A percentile compares a stretch with the other conserved stretches of the same genome.
phyloP scores from a whole-genome alignment of 2,329 filamentous ascomycete species.

The Ascochyta rabiei region DNA sequence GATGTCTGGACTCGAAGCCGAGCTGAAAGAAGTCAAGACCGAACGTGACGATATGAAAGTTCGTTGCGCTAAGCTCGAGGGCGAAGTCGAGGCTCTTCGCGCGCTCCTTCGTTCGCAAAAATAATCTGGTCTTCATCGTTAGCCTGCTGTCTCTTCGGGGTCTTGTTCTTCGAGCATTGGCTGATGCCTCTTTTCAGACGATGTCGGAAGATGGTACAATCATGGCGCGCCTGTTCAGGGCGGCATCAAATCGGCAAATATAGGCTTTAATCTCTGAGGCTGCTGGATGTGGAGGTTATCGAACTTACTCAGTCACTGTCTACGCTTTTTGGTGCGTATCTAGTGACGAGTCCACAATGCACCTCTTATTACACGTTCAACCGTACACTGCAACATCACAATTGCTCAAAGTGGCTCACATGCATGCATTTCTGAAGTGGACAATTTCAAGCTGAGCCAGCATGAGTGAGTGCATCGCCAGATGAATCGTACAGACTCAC shows the following conservation, averaged over 20 bases:
- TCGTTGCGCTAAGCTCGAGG: slow-evolving; percentile 67
- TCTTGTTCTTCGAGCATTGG: slow-evolving; percentile 5
- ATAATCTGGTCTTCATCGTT: slow-evolving; percentile 22
- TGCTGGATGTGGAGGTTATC: neutral
- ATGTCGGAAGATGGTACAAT: slow-evolving; percentile 38
- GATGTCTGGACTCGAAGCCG: slow-evolving; percentile 65
- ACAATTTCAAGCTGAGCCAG: neutral
- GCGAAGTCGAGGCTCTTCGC: slow-evolving; percentile 66
- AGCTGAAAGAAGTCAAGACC: slow-evolving; percentile 62
- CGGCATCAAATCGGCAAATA: slow-evolving; percentile 42
- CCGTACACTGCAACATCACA: neutral
- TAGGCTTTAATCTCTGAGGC: slow-evolving; percentile 31
- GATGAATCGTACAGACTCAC: neutral
- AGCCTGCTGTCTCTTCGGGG: slow-evolving; percentile 16
- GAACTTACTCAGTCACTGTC: slow-evolving; percentile 11
- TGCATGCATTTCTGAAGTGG: neutral
- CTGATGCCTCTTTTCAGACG: slow-evolving; percentile 31
- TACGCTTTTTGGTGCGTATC: neutral
- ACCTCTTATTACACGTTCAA: neutral
- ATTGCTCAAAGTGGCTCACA: slow-evolving; percentile 1
- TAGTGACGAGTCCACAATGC: slow-evolving; percentile 3
- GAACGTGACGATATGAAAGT: slow-evolving; percentile 70
- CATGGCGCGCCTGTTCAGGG: slow-evolving; percentile 27
- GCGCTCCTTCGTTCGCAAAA: slow-evolving; percentile 54
- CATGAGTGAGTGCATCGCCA: neutral